phyloP scores from a whole-genome alignment of 2,329 filamentous ascomycete genomes.

The Sodiomyces alkalinus region DNA sequence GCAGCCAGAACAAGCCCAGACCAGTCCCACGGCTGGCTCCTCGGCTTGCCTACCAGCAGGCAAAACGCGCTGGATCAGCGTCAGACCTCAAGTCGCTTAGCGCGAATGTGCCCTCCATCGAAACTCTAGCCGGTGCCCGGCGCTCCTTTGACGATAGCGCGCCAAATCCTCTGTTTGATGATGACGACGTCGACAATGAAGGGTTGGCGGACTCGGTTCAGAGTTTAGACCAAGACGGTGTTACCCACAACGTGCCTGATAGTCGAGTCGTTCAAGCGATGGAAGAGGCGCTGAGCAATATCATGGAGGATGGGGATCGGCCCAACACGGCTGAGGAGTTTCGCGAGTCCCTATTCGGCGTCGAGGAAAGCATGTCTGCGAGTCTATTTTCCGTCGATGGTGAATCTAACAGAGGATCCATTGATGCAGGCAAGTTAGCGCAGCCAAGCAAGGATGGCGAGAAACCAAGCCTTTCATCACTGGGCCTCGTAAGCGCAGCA shows the following conservation, averaged over 20 bases:
- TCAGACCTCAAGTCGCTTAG: constrained; percentile 27
- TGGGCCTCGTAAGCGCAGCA: constrained; percentile 78
- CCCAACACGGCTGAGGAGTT: constrained; percentile 49
- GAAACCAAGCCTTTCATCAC: constrained; percentile 78
- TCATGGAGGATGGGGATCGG: constrained; percentile 61
- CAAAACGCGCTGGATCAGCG: constrained; percentile 29
- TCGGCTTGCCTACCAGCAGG: constrained; percentile 23
- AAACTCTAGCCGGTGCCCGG: constrained; percentile 30
- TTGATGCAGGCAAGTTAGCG: constrained; percentile 31
- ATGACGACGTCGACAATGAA: constrained; percentile 64
- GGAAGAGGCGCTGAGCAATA: constrained; percentile 81
- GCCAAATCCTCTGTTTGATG: constrained; percentile 52
- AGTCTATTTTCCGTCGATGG: constrained; percentile 40
- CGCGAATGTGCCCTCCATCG: constrained; percentile 21
- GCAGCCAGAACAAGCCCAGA: constrained; percentile 27
- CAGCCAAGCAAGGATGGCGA: constrained; percentile 29
- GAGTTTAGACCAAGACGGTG: constrained; percentile 65
- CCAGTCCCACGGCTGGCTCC: constrained; percentile 27
- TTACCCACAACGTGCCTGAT: constrained; percentile 47
- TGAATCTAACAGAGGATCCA: constrained; percentile 45
- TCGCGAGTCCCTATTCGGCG: constrained; percentile 50
- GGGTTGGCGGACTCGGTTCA: constrained; percentile 55
- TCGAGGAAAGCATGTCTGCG: constrained; percentile 29
- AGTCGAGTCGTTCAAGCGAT: constrained; percentile 79
- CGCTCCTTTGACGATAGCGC: constrained; percentile 54